These are phyloP conservation scores for Pichia sp. DNA, from an alignment of 1,139 yeast species.

Conservation along the genomic window DNA sequence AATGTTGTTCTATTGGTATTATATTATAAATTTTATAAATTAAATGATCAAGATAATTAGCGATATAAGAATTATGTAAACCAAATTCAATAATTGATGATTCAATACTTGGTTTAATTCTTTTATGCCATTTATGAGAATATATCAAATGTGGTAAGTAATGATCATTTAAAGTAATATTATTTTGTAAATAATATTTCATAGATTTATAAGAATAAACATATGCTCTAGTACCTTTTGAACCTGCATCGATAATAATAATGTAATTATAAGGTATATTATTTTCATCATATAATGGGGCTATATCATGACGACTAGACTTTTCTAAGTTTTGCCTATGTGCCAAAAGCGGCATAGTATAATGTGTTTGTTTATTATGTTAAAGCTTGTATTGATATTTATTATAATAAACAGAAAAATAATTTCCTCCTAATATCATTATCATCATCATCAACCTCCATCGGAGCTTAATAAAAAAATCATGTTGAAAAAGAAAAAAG, in stretches of 20 bases:
- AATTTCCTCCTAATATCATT: too few relatives aligned
- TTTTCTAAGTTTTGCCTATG: too few relatives aligned
- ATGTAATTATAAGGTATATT: constrained; percentile 59
- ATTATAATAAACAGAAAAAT: too few relatives aligned
- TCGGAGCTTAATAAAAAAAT: not conserved
- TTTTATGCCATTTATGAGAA: constrained; percentile 50
- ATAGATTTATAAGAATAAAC: constrained; percentile 61
- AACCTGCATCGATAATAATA: constrained; percentile 75
- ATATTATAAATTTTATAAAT: constrained; percentile 49
- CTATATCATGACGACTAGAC: not conserved
- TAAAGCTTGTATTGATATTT: too few relatives aligned
- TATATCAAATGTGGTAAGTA: constrained; percentile 37
- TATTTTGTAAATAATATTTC: constrained; percentile 22
- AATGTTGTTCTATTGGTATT: constrained; percentile 61
- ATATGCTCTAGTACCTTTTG: constrained; percentile 71
- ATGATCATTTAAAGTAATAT: not conserved
- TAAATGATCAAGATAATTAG: constrained; percentile 53
- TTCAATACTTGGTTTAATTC: constrained; percentile 64
- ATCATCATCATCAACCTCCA: too few relatives aligned
- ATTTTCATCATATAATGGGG: constrained; percentile 27
- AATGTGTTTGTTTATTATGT: too few relatives aligned
- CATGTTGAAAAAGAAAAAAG: not conserved
- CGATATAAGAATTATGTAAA: constrained; percentile 46
- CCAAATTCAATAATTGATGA: constrained; percentile 32
- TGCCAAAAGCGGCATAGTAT: not conserved